Percentiles rank a stretch among this genome's conserved stretches.
Evolutionary conservation across 2,329 filamentous ascomycete genomes (phyloP).

Genomic region (Colletotrichum musicola): DNA sequence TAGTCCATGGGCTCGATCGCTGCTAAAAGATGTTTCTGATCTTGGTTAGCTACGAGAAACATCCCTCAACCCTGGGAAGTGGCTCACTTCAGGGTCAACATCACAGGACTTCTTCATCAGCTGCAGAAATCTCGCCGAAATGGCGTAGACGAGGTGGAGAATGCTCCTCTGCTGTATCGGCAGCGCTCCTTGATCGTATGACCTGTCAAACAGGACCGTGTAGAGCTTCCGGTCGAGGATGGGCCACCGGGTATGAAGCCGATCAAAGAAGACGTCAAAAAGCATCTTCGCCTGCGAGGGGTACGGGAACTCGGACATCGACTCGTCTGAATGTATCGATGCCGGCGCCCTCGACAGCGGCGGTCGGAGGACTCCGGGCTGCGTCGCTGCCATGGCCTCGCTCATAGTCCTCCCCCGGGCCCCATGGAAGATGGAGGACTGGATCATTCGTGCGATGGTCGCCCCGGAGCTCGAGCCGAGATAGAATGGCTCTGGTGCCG

Average conservation of each 20-base stretch:
- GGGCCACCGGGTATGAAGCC: slow-evolving; percentile 45
- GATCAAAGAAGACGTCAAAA: slow-evolving; percentile 45
- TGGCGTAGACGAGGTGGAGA: slow-evolving; percentile 45
- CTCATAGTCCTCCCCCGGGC: slow-evolving; percentile 28
- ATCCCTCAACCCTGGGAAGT: too few species aligned
- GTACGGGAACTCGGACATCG: slow-evolving; percentile 39
- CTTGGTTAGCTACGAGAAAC: neutral
- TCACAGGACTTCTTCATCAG: slow-evolving; percentile 43
- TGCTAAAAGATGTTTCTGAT: slow-evolving; percentile 44
- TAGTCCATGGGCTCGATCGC: slow-evolving; percentile 49
- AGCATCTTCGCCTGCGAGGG: slow-evolving; percentile 39
- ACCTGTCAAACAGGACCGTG: slow-evolving; percentile 38
- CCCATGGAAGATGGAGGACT: slow-evolving; percentile 43
- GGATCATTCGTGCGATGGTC: slow-evolving; percentile 45
- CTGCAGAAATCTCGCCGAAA: slow-evolving; percentile 44
- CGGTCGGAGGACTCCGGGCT: slow-evolving; percentile 12
- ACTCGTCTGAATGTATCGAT: slow-evolving; percentile 31
- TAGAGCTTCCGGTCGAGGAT: slow-evolving; percentile 43
- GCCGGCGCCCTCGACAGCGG: neutral
- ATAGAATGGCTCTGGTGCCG: slow-evolving; percentile 44
- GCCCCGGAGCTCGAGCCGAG: slow-evolving; percentile 45
- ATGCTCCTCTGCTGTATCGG: slow-evolving; percentile 43
- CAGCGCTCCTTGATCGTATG: slow-evolving; percentile 40
- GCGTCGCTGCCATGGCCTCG: slow-evolving; percentile 3
- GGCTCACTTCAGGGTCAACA: slow-evolving; percentile 43